Evolutionary conservation across 2,329 filamentous ascomycete genomes (phyloP).

Genomic region (Dactylellina parvicollis): DNA sequence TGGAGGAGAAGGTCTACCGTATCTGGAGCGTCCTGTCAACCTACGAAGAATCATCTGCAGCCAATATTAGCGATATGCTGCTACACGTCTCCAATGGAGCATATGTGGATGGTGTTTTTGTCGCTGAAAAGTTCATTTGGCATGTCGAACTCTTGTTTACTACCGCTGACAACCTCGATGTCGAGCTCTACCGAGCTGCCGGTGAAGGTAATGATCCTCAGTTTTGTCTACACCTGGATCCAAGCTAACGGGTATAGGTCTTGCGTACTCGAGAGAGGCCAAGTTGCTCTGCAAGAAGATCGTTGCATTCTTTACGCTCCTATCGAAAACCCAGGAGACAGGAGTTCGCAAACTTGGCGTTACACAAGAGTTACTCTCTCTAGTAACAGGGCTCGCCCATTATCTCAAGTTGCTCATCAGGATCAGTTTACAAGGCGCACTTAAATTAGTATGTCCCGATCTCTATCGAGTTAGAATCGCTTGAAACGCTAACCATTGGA

Average conservation of each 20-base stretch:
- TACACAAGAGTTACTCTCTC: constrained; percentile 95
- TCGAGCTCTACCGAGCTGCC: constrained; percentile 73
- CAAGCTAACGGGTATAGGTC: constrained; percentile 66
- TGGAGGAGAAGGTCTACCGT: constrained; percentile 96
- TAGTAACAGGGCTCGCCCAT: constrained; percentile 94
- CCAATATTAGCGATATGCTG: constrained; percentile 98
- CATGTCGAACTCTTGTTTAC: constrained; percentile 93
- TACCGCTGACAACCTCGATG: constrained; percentile 85
- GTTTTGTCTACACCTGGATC: neutral
- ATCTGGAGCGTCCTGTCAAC: constrained; percentile 98
- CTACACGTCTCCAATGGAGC: constrained; percentile 97
- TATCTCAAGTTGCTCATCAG: constrained; percentile 97
- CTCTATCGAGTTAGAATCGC: neutral
- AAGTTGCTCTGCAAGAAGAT: constrained; percentile 99
- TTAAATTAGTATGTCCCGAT: constrained; percentile 70
- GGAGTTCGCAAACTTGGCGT: constrained; percentile 91
- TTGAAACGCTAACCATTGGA: constrained; percentile 3
- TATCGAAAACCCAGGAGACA: constrained; percentile 93
- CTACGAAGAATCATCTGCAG: constrained; percentile 96
- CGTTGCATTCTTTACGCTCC: constrained; percentile 92
- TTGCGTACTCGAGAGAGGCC: constrained; percentile 93
- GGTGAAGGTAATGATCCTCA: constrained; percentile 73
- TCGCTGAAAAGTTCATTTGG: constrained; percentile 94
- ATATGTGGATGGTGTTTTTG: constrained; percentile 92
- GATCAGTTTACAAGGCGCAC: constrained; percentile 91